Evolutionary conservation across 106 monocot genomes (phyloP).

Genomic region (Dendrobium chrysotoxum): DNA sequence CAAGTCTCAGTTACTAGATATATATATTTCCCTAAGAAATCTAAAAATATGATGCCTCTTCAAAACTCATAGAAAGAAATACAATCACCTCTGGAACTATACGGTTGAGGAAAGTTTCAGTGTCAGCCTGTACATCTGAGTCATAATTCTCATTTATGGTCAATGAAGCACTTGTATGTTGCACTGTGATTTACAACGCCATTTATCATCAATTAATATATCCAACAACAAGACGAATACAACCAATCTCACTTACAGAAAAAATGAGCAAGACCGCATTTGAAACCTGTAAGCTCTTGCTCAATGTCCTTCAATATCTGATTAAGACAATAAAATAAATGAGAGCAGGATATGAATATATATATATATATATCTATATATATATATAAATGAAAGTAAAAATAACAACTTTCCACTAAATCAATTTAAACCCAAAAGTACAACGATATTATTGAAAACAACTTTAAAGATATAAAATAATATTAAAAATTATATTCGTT

Average conservation of each 20-base stretch:
- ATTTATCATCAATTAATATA: background rate
- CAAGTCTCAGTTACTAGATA: background rate
- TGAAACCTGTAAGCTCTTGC: slow-evolving; percentile 74
- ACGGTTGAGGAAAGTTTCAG: slow-evolving; percentile 80
- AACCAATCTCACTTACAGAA: slow-evolving; percentile 61
- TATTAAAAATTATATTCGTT: too few relatives aligned
- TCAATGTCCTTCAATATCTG: slow-evolving; percentile 80
- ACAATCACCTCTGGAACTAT: slow-evolving; percentile 85
- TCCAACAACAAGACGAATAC: background rate
- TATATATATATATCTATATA: background rate
- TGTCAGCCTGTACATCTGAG: slow-evolving; percentile 92
- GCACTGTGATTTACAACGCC: slow-evolving; percentile 46
- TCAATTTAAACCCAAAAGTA: too few relatives aligned
- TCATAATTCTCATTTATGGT: slow-evolving; percentile 99
- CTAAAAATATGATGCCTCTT: background rate
- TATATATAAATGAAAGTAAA: background rate
- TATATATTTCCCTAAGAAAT: background rate
- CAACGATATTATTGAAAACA: too few relatives aligned
- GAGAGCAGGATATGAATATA: background rate
- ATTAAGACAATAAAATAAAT: background rate
- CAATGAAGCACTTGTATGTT: slow-evolving; percentile 96
- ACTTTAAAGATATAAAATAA: too few relatives aligned
- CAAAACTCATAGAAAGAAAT: slow-evolving; percentile 2
- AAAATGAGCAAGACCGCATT: slow-evolving; percentile 90
- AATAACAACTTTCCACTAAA: background rate